Evolutionary conservation across 129 eudicot species (phyloP).

Genomic region (Deinandra increscens): DNA sequence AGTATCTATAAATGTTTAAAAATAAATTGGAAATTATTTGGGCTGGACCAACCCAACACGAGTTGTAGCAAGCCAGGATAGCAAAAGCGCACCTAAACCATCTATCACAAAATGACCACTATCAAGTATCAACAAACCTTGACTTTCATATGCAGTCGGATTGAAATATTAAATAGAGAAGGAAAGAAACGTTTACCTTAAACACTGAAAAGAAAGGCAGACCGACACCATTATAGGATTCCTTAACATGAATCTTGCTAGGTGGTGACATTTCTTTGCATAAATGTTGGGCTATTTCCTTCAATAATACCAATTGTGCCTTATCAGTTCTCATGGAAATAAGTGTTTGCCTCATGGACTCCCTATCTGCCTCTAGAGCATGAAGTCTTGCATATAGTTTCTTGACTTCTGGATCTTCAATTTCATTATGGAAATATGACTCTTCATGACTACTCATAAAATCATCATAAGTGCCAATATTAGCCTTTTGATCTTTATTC

Average conservation of each 20-base stretch:
- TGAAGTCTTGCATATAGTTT: slow-evolving; percentile 83
- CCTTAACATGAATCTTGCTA: slow-evolving; percentile 41
- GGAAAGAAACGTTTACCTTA: slow-evolving; percentile 47
- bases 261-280: slow-evolving; percentile 60
- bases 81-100: background rate
- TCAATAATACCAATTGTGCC: slow-evolving; percentile 74
- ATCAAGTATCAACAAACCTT: background rate
- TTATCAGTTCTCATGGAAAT: slow-evolving; percentile 93
- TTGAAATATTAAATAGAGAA: background rate
- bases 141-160: background rate
- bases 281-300: slow-evolving; percentile 82
- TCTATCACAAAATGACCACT: slow-evolving; percentile 3
- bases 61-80: background rate
- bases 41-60: background rate
- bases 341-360: slow-evolving; percentile 87
- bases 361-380: slow-evolving; percentile 95
- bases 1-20: background rate
- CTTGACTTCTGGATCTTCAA: slow-evolving; percentile 65
- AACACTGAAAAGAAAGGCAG: slow-evolving; percentile 49
- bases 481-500: slow-evolving; percentile 52
- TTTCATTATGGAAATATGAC: slow-evolving; percentile 40
- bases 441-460: slow-evolving; percentile 57
- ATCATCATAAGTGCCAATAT: slow-evolving; percentile 49
- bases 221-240: slow-evolving; percentile 37
- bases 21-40: background rate